A percentile compares a stretch with the other conserved stretches of the same genome.
phyloP scores from a whole-genome alignment of 164 flowering plant species.

The Tetracentron sinense region DNA sequence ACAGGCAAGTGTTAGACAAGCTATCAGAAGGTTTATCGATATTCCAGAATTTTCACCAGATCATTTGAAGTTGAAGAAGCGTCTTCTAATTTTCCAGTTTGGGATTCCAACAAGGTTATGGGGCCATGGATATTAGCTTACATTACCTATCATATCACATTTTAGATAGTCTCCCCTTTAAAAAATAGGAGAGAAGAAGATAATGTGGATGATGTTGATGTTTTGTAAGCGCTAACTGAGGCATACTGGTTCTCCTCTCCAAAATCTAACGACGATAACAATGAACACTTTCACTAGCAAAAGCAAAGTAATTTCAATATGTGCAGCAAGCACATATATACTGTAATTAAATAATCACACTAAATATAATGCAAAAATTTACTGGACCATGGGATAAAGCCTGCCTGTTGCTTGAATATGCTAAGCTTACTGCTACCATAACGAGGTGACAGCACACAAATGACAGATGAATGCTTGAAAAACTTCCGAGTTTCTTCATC shows the following conservation, averaged over 20 bases:
- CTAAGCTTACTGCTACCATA: constrained; percentile 82
- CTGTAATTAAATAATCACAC: neutral
- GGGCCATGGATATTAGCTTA: too few relatives aligned
- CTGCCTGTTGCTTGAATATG: constrained; percentile 80
- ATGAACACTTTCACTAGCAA: neutral
- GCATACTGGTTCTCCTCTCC: neutral
- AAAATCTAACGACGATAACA: neutral
- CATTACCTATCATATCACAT: too few relatives aligned
- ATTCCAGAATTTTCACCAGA: too few relatives aligned
- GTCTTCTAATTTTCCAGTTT: too few relatives aligned
- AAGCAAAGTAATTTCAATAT: neutral
- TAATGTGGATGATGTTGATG: neutral
- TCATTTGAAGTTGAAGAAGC: too few relatives aligned
- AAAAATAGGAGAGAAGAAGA: neutral
- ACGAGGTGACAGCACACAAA: constrained; percentile 64
- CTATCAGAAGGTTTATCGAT: too few relatives aligned
- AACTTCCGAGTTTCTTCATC: constrained; percentile 86
- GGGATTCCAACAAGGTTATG: neutral
- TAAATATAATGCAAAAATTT: neutral
- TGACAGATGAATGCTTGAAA: constrained; percentile 75
- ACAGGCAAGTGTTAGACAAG: too few relatives aligned
- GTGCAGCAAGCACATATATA: neutral
- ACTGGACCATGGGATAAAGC: constrained; percentile 34
- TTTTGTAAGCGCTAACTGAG: too few relatives aligned
- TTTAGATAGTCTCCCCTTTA: too few relatives aligned